phyloP scores from a whole-genome alignment of 768 basidiomycete genomes.

The Hericium coralloides region DNA sequence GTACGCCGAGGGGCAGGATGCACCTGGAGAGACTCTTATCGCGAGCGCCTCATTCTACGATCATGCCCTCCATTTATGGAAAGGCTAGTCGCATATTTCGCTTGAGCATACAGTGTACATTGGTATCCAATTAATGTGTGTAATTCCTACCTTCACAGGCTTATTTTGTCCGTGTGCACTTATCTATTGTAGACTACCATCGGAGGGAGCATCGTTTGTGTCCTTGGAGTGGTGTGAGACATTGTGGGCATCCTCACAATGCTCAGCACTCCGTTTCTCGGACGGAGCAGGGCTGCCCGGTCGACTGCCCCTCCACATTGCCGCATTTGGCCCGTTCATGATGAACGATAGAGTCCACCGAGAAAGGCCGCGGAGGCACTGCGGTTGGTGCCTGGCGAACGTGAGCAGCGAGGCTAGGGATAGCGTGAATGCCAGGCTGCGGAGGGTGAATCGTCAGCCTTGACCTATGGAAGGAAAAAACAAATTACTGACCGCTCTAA shows the following conservation, averaged over 20 bases:
- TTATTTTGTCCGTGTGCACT: too few relatives aligned
- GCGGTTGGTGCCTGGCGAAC: slow-evolving; percentile 49
- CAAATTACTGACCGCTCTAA: slow-evolving; percentile 44
- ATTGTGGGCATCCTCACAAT: neutral
- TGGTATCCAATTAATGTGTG: too few relatives aligned
- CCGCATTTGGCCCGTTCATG: slow-evolving; percentile 48
- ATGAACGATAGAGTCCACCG: slow-evolving; percentile 65
- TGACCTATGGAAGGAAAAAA: neutral
- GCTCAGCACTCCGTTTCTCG: neutral
- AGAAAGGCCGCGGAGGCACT: slow-evolving; percentile 62
- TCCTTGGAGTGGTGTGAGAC: too few relatives aligned
- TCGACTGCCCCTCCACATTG: slow-evolving; percentile 36
- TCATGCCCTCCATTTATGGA: slow-evolving; percentile 75
- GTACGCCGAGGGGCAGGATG: slow-evolving; percentile 24
- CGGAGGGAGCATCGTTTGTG: too few relatives aligned
- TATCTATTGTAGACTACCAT: too few relatives aligned
- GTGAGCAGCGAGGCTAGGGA: slow-evolving; percentile 63
- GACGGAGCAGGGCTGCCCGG: neutral
- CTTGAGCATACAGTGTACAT: too few relatives aligned
- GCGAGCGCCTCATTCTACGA: slow-evolving; percentile 97
- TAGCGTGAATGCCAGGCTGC: slow-evolving; percentile 48
- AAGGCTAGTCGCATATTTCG: slow-evolving; percentile 22
- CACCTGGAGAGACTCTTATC: slow-evolving; percentile 39
- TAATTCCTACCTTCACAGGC: too few relatives aligned
- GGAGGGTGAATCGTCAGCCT: slow-evolving; percentile 1